phyloP scores from a whole-genome alignment of 345 rosid species.

The Moringa oleifera region DNA sequence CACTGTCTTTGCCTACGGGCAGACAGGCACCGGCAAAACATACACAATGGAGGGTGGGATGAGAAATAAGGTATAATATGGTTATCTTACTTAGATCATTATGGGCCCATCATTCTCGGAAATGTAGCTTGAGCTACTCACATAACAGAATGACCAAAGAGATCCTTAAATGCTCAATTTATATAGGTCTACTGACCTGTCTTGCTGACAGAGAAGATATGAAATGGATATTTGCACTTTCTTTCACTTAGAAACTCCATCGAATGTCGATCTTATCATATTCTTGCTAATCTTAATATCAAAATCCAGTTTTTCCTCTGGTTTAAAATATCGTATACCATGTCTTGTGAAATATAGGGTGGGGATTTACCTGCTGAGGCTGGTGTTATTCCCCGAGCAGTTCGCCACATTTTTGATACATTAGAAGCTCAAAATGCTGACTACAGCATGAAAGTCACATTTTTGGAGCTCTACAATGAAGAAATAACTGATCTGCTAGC shows the following conservation, averaged over 20 bases:
- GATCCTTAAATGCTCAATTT: too few species aligned
- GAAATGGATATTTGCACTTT: too few species aligned
- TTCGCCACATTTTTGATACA: slow-evolving; percentile 75
- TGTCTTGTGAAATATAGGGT: slow-evolving; percentile 34
- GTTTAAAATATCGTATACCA: neutral
- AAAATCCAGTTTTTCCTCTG: neutral
- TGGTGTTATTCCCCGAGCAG: slow-evolving; percentile 91
- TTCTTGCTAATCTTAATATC: neutral
- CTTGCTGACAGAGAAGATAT: too few species aligned
- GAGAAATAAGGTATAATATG: slow-evolving; percentile 62
- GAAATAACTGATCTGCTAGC: slow-evolving; percentile 83
- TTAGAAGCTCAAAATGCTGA: slow-evolving; percentile 86
- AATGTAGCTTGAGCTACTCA: too few species aligned
- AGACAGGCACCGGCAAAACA: slow-evolving; percentile 88
- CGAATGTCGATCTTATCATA: too few species aligned
- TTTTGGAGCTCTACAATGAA: slow-evolving; percentile 89
- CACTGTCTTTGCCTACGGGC: slow-evolving; percentile 94
- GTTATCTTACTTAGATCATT: neutral
- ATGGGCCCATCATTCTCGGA: too few species aligned
- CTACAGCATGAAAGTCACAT: slow-evolving; percentile 87
- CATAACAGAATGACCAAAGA: too few species aligned
- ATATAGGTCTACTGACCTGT: too few species aligned
- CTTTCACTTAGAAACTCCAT: too few species aligned
- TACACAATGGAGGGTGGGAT: slow-evolving; percentile 96
- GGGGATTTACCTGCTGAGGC: slow-evolving; percentile 92